Evolutionary conservation across 1,284 basidiomycete species (phyloP).

Genomic region (Malassezia sp.): DNA sequence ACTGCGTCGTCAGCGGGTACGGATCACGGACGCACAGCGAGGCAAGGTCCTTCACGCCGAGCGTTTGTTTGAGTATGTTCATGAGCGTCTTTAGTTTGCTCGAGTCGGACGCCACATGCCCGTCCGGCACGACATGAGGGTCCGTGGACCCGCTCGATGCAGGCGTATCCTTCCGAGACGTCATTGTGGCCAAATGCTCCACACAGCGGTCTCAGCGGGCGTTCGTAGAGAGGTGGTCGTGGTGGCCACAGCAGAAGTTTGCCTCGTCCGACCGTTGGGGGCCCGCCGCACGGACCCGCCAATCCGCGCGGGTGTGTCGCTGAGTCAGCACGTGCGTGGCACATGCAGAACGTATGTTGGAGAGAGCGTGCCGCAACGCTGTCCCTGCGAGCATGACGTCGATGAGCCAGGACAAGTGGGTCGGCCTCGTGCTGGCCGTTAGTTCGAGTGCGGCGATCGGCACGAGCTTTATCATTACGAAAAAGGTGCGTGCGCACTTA

Average conservation of each 20-base stretch:
- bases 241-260: too few relatives aligned
- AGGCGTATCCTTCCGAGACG: too few relatives aligned
- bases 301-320: too few relatives aligned
- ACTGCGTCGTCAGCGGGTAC: neutral
- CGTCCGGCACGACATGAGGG: too few relatives aligned
- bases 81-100: conserved; percentile 40
- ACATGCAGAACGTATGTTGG: too few relatives aligned
- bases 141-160: too few relatives aligned
- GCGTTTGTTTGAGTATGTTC: conserved; percentile 38
- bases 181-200: too few relatives aligned
- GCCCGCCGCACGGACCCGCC: too few relatives aligned
- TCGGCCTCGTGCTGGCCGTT: conserved; percentile 42
- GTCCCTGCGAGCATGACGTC: conserved; percentile 8
- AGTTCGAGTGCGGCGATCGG: conserved; percentile 43
- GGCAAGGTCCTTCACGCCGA: conserved; percentile 43
- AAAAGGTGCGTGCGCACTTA: conserved; percentile 23
- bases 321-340: neutral
- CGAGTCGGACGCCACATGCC: conserved; percentile 22
- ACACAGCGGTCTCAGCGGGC: neutral
- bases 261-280: too few relatives aligned
- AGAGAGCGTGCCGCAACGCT: too few relatives aligned
- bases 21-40: conserved; percentile 29
- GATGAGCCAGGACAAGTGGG: conserved; percentile 43
- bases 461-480: conserved; percentile 46
- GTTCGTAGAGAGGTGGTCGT: neutral